phyloP scores from a whole-genome alignment of 208 protist genomes.

The Phytomonas sp. region DNA sequence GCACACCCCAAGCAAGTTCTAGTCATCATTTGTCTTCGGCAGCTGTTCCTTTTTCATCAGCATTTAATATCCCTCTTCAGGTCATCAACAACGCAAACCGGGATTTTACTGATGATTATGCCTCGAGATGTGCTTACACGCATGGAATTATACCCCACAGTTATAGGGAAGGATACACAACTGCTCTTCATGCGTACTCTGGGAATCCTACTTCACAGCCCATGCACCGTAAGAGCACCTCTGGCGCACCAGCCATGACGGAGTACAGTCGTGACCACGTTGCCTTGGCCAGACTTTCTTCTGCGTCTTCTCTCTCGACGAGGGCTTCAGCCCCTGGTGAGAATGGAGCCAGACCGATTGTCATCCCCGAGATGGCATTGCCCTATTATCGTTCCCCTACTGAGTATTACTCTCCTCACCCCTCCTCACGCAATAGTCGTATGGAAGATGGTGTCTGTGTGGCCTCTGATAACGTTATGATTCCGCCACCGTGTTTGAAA shows the following conservation, averaged over 20 bases:
- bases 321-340: not conserved
- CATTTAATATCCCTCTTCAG: not conserved
- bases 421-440: not conserved
- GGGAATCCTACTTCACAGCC: not conserved
- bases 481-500: not conserved
- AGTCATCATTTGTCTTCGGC: not conserved
- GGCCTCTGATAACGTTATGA: not conserved
- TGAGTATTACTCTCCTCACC: not conserved
- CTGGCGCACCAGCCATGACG: not conserved
- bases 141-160: not conserved
- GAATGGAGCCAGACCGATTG: not conserved
- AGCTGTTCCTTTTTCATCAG: not conserved
- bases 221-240: not conserved
- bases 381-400: not conserved
- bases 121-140: not conserved
- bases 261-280: not conserved
- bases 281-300: not conserved
- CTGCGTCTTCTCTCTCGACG: not conserved
- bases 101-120: not conserved
- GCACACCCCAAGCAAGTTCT: not conserved
- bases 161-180: not conserved
- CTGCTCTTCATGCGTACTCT: not conserved
- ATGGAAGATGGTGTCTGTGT: not conserved
- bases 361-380: not conserved
- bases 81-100: not conserved